phyloP scores from a whole-genome alignment of 2,329 filamentous ascomycete genomes.

The Curvularia hawaiiensis region DNA sequence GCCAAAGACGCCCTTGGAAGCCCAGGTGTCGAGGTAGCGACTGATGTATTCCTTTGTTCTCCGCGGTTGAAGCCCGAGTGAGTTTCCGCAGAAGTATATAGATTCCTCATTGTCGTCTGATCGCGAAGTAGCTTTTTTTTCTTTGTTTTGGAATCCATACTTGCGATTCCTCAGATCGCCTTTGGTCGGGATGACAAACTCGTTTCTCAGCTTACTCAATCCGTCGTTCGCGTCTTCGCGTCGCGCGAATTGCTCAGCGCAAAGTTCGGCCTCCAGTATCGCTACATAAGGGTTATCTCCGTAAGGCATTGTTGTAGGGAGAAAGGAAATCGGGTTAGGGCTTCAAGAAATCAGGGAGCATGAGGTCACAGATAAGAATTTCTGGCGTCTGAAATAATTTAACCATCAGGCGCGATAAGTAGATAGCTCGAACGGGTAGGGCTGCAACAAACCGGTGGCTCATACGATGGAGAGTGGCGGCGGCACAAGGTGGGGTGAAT shows the following conservation, averaged over 20 bases:
- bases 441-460: constrained; percentile 15
- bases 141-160: constrained; percentile 26
- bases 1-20: constrained; percentile 80
- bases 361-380: constrained; percentile 4
- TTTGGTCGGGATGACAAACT: constrained; percentile 80
- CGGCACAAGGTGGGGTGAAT: constrained; percentile 15
- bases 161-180: constrained; percentile 70
- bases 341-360: background rate
- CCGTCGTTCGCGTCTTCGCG: constrained; percentile 46
- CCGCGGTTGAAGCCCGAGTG: constrained; percentile 81
- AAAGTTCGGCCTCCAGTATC: constrained; percentile 27
- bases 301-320: constrained; percentile 30
- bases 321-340: constrained; percentile 2
- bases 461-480: constrained; percentile 19
- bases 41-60: constrained; percentile 68
- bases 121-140: constrained; percentile 14
- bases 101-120: constrained; percentile 51
- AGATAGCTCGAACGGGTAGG: constrained; percentile 14
- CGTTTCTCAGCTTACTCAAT: constrained; percentile 56
- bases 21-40: constrained; percentile 81
- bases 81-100: constrained; percentile 90
- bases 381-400: constrained; percentile 1
- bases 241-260: constrained; percentile 40
- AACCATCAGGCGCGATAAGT: constrained; percentile 11
- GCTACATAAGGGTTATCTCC: constrained; percentile 31